Percentiles rank a stretch among this genome's conserved stretches.
Evolutionary conservation across 179 eudicot genomes (phyloP).

Genomic region (Amaranthus tricolor): DNA sequence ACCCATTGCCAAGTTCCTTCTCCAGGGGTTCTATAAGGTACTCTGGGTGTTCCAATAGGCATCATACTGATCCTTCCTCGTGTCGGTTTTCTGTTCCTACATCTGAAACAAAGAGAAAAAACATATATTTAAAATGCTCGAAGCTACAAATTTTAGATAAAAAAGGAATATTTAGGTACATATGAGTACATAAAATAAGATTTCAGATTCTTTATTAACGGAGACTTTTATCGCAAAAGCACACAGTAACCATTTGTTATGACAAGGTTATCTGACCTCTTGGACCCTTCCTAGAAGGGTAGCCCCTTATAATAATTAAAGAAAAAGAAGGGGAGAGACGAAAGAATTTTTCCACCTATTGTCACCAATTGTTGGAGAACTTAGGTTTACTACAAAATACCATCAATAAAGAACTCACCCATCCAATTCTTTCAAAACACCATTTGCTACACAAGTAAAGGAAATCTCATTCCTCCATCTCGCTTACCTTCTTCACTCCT

Average conservation of each 20-base stretch:
- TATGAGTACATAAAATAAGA: background rate
- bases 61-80: slow-evolving; percentile 66
- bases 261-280: no score
- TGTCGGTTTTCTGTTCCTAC: slow-evolving; percentile 44
- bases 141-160: background rate
- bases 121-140: background rate
- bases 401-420: no score
- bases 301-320: no score
- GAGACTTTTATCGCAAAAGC: background rate
- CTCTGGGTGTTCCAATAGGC: slow-evolving; percentile 76
- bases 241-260: background rate
- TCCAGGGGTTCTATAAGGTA: slow-evolving; percentile 58
- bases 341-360: no score
- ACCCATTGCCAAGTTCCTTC: slow-evolving; percentile 75
- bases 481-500: no score
- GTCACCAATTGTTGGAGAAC: no score
- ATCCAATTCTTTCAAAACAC: no score
- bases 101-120: slow-evolving; percentile 40
- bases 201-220: background rate
- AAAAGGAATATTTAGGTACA: background rate
- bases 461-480: no score
- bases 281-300: no score
- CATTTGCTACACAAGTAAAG: no score
- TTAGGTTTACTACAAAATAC: no score
- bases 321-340: no score